Conservation (phyloP, 257 asterid genomes). For the Fraxinus pennsylvanica region DNA sequence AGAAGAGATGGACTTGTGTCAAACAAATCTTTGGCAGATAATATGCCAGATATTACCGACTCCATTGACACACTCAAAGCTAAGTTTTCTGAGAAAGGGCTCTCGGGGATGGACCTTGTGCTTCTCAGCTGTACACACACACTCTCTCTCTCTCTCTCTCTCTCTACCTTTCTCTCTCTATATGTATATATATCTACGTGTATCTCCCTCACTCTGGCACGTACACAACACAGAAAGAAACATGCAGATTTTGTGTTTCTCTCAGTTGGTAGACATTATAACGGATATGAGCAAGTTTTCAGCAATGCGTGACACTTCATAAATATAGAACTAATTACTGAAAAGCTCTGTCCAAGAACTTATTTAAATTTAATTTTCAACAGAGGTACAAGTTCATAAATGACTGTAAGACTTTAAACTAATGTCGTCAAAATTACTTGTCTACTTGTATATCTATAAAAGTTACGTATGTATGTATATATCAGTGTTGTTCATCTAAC, state of each 20-base stretch:
- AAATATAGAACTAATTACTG: not conserved
- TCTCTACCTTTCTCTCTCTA: too few species aligned
- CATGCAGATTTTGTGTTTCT: constrained; percentile 35
- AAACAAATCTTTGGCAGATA: constrained; percentile 39
- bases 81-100: constrained; percentile 62
- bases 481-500: not conserved
- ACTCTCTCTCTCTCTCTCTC: constrained; percentile 15
- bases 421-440: not conserved
- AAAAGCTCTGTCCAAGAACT: not conserved
- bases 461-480: too few species aligned
- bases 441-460: too few species aligned
- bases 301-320: not conserved
- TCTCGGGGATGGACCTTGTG: constrained; percentile 61
- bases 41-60: constrained; percentile 74
- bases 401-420: too few species aligned
- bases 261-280: constrained; percentile 35
- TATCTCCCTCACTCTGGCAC: not conserved
- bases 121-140: constrained; percentile 54
- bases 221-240: not conserved
- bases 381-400: too few species aligned
- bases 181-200: not conserved
- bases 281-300: constrained; percentile 18
- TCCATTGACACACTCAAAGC: constrained; percentile 50
- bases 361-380: too few species aligned
- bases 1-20: constrained; percentile 74